Base-by-base conservation (phyloP, 192 early-diverging fungal genomes). In the Podochytrium sp. region DNA sequence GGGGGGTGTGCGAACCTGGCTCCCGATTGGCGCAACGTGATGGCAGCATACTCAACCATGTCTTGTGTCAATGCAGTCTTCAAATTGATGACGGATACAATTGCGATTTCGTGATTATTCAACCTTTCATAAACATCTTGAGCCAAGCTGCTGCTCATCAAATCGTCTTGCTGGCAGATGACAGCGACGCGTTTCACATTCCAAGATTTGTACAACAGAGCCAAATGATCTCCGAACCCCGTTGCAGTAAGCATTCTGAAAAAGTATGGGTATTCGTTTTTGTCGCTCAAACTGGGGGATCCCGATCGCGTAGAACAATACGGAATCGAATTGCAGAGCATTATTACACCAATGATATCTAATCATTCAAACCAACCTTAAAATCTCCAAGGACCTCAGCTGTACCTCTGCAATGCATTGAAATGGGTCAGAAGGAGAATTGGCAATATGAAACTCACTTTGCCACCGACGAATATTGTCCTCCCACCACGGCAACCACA, bases 401-500 rank as follows among this genome's bases (percentile, higher is more conserved):
- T 55, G 52, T 55, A 6, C 12, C 52, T 47, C 43, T 47, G 10
- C 43, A 20, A 55, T 20, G n/a, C n/a, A n/a, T n/a, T n/a, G n/a
- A n/a, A n/a, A n/a, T n/a, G n/a, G n/a, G n/a, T n/a, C n/a, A 7
- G 16, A 27, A 29, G 7, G 16, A 7, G 7, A 1, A 10, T 20
- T 27, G 7, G 7, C 20, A 29, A 25, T 23, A 55, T 23, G 10
- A 5, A 6, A 20, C n/a, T 20, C 7, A 55, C 52, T 55, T 55
- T 20, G 52, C 52, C 23, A 55, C 52, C 5, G 52, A 7, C 7
- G 12, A 20, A 29, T 55, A 55, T 25, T 55, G 16, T 10, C 5
- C 40, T 18, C 63, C 63, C 14, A 39, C 41, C n/a, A 65, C 37
- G 20, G 20, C 63, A 25, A 65, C 23, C 3, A 65, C 63, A 47